A percentile compares a stretch with the other conserved stretches of the same genome.
Evolutionary conservation across 1,139 yeast species (phyloP).

Genomic region (Arxiozyma slooffiae): DNA sequence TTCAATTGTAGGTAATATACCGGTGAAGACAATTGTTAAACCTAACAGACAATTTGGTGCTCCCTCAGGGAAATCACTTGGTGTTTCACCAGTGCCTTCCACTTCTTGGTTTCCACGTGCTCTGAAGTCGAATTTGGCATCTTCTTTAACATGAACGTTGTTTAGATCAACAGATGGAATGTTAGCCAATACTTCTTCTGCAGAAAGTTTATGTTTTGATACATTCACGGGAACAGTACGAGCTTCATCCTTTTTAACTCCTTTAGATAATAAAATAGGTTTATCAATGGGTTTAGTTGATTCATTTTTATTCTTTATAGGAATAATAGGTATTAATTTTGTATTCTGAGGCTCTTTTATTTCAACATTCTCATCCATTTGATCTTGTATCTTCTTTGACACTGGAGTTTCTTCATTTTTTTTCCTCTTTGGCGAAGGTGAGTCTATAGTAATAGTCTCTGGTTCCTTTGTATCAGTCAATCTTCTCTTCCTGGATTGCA

Average conservation of each 20-base stretch:
- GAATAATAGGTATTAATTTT: not conserved
- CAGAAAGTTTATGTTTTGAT: slow-evolving; percentile 10
- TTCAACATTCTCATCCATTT: not conserved
- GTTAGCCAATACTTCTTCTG: slow-evolving; percentile 23
- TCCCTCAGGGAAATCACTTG: slow-evolving; percentile 48
- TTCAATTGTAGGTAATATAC: slow-evolving; percentile 69
- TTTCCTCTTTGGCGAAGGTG: slow-evolving; percentile 6
- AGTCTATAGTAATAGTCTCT: slow-evolving; percentile 2
- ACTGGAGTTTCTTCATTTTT: slow-evolving; percentile 3
- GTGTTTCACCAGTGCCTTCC: slow-evolving; percentile 10
- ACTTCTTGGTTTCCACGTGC: slow-evolving; percentile 7
- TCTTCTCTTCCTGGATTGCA: slow-evolving; percentile 1
- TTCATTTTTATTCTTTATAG: not conserved
- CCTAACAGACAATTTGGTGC: slow-evolving; percentile 78
- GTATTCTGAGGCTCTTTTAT: not conserved
- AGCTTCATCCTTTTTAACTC: not conserved
- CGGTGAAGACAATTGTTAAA: slow-evolving; percentile 86
- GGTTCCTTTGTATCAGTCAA: not conserved
- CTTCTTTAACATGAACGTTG: slow-evolving; percentile 27
- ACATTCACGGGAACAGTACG: not conserved
- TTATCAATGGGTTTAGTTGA: not conserved
- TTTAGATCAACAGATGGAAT: slow-evolving; percentile 29
- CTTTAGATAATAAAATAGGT: not conserved
- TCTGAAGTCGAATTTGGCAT: slow-evolving; percentile 21
- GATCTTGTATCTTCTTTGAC: not conserved